Conservation (phyloP, 108 stramenopile species). For the Pseudonitzschia delicatissima region DNA sequence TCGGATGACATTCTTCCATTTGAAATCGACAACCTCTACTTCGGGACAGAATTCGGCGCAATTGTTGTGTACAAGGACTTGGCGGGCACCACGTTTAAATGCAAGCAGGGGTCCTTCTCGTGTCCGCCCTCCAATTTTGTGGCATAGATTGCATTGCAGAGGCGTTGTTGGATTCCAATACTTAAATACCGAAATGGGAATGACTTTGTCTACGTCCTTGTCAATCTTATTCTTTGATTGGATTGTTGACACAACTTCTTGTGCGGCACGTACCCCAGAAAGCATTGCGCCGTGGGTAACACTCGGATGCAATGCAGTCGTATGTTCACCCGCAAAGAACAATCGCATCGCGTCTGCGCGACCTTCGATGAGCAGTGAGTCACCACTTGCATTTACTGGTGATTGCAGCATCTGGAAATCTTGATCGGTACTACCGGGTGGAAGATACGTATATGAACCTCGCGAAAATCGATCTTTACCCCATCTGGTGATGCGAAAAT, state of each 20-base stretch:
- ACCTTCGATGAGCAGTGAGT: conserved; percentile 43
- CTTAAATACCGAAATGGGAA: conserved; percentile 47
- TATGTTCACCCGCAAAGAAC: conserved; percentile 85
- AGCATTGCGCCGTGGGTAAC: conserved; percentile 81
- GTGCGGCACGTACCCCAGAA: conserved; percentile 66
- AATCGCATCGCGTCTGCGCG: conserved; percentile 48
- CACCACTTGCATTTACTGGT: conserved; percentile 54
- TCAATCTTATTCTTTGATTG: conserved; percentile 11
- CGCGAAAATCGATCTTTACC: conserved; percentile 48
- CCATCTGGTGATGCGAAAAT: conserved; percentile 46
- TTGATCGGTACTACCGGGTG: conserved; percentile 59
- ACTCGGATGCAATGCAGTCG: conserved; percentile 69
- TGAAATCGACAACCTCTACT: conserved; percentile 44
- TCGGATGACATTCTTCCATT: conserved; percentile 53
- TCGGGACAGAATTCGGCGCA: conserved; percentile 56
- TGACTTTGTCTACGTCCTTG: conserved; percentile 33
- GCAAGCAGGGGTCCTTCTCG: conserved; percentile 50
- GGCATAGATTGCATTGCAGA: conserved; percentile 45
- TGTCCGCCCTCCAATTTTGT: conserved; percentile 29
- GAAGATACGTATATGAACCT: conserved; percentile 56
- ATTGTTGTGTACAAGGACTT: conserved; percentile 52
- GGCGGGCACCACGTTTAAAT: conserved; percentile 46
- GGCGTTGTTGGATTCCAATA: conserved; percentile 33
- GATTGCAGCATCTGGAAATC: conserved; percentile 55
- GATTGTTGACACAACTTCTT: conserved; percentile 44